These are phyloP conservation scores for Salix koriyanagi DNA, from an alignment of 345 rosid species.

Conservation along the genomic window DNA sequence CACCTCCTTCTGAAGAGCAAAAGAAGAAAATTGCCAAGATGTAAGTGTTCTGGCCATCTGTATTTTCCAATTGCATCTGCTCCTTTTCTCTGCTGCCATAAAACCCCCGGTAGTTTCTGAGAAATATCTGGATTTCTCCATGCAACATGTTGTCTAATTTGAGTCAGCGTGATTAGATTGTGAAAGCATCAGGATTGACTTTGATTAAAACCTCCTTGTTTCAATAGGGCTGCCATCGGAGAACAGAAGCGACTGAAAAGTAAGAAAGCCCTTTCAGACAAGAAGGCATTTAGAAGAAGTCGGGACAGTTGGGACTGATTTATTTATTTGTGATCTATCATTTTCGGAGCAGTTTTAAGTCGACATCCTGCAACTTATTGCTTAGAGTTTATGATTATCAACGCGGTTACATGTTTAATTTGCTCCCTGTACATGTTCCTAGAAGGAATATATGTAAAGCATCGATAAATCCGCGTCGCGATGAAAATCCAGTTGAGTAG, in stretches of 20 bases:
- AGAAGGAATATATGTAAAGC: background rate
- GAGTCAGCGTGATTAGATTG: no score
- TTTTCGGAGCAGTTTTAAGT: background rate
- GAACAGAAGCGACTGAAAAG: constrained; percentile 73
- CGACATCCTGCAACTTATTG: background rate
- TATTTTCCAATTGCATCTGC: background rate
- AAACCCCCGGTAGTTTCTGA: background rate
- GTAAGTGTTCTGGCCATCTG: constrained; percentile 31
- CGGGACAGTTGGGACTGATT: constrained; percentile 66
- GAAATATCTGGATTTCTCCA: background rate
- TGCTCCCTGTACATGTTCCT: background rate
- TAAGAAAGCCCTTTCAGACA: constrained; percentile 71
- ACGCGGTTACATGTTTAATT: background rate
- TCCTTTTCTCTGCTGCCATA: constrained; percentile 1
- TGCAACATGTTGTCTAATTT: background rate
- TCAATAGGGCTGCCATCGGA: constrained; percentile 75
- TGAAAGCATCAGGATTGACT: background rate
- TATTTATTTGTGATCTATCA: background rate
- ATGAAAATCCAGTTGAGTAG: background rate
- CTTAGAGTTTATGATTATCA: background rate
- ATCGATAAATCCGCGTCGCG: background rate
- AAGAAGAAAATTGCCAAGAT: constrained; percentile 83
- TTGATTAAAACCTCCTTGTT: constrained; percentile 1
- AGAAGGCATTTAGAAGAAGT: constrained; percentile 80
- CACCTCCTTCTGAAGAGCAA: constrained; percentile 97